Percentiles rank a stretch among this genome's conserved stretches.
phyloP scores from a whole-genome alignment of 441 rosid species.

The Francoa sonchifolia region DNA sequence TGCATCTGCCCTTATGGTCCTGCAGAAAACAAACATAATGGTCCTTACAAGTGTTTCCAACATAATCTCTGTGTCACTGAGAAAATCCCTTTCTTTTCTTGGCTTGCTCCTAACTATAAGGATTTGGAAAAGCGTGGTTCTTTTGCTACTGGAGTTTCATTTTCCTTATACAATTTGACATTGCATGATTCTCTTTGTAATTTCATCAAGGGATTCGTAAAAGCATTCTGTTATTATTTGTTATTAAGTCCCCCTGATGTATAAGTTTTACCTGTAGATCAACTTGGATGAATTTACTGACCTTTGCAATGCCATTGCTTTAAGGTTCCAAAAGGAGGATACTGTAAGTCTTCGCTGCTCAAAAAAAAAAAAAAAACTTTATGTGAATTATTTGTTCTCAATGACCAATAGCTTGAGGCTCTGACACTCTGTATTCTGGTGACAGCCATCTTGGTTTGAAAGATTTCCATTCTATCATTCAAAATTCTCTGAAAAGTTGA shows the following conservation, averaged over 20 bases:
- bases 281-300: slow-evolving; percentile 81
- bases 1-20: no score
- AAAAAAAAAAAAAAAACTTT: slow-evolving; percentile 1
- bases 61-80: no score
- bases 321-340: slow-evolving; percentile 88
- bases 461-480: slow-evolving; percentile 53
- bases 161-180: no score
- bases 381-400: slow-evolving; percentile 1
- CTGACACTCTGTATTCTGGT: slow-evolving; percentile 13
- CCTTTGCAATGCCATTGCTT: slow-evolving; percentile 90
- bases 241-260: no score
- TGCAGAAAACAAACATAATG: no score
- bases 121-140: no score
- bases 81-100: no score
- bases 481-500: slow-evolving; percentile 52
- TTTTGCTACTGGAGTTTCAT: no score
- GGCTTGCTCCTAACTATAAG: no score
- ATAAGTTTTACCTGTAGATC: slow-evolving; percentile 36
- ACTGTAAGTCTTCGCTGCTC: slow-evolving; percentile 42
- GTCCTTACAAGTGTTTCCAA: no score
- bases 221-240: not conserved
- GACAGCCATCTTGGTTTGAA: slow-evolving; percentile 78
- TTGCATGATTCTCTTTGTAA: not conserved
- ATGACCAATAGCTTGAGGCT: slow-evolving; percentile 7
- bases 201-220: not conserved